Evolutionary conservation across 139 green algal genomes (phyloP), one percentile per base, ranked within the genome.

Genomic region (Chlorella sp.): DNA sequence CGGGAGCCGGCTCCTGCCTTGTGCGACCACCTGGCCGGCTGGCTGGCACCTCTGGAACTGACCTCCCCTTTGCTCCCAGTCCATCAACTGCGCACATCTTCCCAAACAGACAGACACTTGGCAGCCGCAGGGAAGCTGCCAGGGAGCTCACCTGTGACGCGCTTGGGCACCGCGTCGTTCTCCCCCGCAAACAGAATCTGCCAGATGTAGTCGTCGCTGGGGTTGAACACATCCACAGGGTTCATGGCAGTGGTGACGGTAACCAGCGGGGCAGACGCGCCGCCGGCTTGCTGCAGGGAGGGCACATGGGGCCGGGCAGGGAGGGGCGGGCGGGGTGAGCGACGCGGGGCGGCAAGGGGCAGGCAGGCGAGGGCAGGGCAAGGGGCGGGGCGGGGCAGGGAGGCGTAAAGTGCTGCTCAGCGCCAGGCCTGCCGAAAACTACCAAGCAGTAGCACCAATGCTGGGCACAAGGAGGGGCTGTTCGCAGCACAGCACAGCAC

Each of bases 181-280:
- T 93, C 91, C n/a, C 90, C 91, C 0, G 91, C 91, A 93, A 93
- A 93, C 91, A 93, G 80, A 19, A 93, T 91, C 81, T 93, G 91
- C 91, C 91, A 93, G 83, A 93, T 91, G 48, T 93, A 93, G 76
- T 93, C 87, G 40, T 93, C 91, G 22, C 42, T 84, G 36, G 91
- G 91, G 81, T 93, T 91, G 64, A 66, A 53, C 81, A 93, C 16
- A 39, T 93, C 91, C 66, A 61, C 61, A 3, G 91, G 91, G 42
- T 86, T 86, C 91, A 93, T 91, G 28, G 87, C 69, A 26, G 91
- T 89, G 39, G 87, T 93, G 0, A 93, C 82, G 5, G 91, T 93
- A 12, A 93, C 83, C 71, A 93, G 73, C 5, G 91, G 91, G 42
- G 85, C 91, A 48, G 39, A 53, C 9, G 57, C 75, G 75, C 75